Evolutionary conservation across 1,139 yeast genomes (phyloP).

Genomic region (Zhuliangozyma parablackwelliae): DNA sequence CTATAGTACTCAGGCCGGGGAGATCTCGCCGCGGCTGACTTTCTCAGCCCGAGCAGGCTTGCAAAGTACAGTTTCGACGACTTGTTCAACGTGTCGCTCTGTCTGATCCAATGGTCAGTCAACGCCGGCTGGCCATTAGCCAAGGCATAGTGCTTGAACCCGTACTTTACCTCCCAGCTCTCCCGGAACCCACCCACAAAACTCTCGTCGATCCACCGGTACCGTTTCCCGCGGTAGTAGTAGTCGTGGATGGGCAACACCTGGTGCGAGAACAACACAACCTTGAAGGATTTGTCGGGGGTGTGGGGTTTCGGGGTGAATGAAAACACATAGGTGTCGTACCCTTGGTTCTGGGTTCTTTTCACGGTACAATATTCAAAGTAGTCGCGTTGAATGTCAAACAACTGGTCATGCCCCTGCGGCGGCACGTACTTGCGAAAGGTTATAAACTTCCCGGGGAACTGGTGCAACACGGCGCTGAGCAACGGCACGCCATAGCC

Average conservation of each 20-base stretch:
- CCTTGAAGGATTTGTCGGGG: slow-evolving; percentile 5
- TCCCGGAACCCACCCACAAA: not conserved
- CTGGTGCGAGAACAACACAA: slow-evolving; percentile 9
- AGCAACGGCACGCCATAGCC: slow-evolving; percentile 11
- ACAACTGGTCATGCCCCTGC: too few species aligned
- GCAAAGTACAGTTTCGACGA: slow-evolving; percentile 7
- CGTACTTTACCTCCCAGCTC: slow-evolving; percentile 8
- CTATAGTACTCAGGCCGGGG: slow-evolving; percentile 11
- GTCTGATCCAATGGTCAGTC: slow-evolving; percentile 12
- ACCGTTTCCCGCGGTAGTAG: slow-evolving; percentile 7
- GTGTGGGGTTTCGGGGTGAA: slow-evolving; percentile 9
- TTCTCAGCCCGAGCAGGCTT: not conserved
- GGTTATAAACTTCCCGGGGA: too few species aligned
- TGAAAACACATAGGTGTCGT: slow-evolving; percentile 7
- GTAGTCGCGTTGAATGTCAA: slow-evolving; percentile 4
- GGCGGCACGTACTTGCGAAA: too few species aligned
- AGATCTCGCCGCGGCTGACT: too few species aligned
- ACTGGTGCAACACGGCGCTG: slow-evolving; percentile 4
- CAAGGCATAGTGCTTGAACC: slow-evolving; percentile 8
- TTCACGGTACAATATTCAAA: slow-evolving; percentile 8
- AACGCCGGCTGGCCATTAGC: slow-evolving; percentile 6
- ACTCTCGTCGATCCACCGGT: slow-evolving; percentile 11
- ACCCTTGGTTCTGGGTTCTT: slow-evolving; percentile 7
- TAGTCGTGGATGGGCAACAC: slow-evolving; percentile 11
- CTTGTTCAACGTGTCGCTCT: slow-evolving; percentile 7